Evolutionary conservation across 306 rosid genomes (phyloP), one percentile per base, ranked within the genome.

Genomic region (Corylus americana): DNA sequence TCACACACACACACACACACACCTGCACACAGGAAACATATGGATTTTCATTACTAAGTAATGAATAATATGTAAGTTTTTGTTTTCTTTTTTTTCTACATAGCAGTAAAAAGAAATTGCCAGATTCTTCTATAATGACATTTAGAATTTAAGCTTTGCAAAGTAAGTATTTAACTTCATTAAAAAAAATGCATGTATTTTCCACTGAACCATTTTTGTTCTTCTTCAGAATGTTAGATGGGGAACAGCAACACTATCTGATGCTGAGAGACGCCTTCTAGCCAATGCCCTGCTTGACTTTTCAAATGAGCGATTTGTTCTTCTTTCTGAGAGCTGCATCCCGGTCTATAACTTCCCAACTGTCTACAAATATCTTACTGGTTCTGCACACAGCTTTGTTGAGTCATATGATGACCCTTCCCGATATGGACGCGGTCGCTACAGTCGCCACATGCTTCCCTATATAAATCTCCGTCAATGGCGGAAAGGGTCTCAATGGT

Each of bases 401-500:
- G 88, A 93, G 61, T 90, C 99, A 2, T 95, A 95, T 11, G 98
- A 95, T 4, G 94, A 95, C 18, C 94, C 98, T 13, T 78, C 97
- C 55, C 92, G 98, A 13, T 91, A 90, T 7, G 98, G 99, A 3
- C 94, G 92, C 1, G 98, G 99, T 29, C 97, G 98, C 74, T 93
- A 91, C 85, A 95, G 86, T 83, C 92, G 93, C 81, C 82, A 50
- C 4, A 91, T 95, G 99, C 94, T 89, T 76, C 99, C 99, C 11
- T 71, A 90, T 58, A 93, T 95, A 62, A 80, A 86, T 39, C 96
- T 93, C 73, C 78, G 63, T 77, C 92, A 95, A 35, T 95, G 99
- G 98, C 82, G 98, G 7, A 93, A 93, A 90, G 97, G 98, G 62
- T 95, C 98, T 39, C 96, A 90, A 70, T 93, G 98, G 99, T 90